Evolutionary conservation across 352 stramenopile genomes (phyloP).

Genomic region (Phytophthora pisi): DNA sequence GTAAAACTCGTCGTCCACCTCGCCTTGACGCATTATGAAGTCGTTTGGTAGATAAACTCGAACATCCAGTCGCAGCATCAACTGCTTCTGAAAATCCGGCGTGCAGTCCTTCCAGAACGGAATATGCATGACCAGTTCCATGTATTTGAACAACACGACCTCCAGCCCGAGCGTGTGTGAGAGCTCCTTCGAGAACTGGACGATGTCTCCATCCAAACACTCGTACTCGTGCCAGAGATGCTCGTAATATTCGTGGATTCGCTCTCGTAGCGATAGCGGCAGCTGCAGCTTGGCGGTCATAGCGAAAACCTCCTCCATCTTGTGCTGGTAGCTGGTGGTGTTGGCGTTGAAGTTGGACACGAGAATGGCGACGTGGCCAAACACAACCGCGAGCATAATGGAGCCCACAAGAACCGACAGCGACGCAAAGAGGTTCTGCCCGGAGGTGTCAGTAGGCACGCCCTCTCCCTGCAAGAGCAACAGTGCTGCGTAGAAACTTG

Average conservation of each 20-base stretch:
- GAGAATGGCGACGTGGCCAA: constrained; percentile 55
- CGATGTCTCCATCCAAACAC: constrained; percentile 51
- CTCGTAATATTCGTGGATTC: constrained; percentile 62
- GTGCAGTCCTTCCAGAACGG: constrained; percentile 50
- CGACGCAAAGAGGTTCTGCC: constrained; percentile 40
- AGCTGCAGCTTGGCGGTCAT: constrained; percentile 53
- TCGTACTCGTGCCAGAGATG: constrained; percentile 62
- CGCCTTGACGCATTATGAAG: constrained; percentile 57
- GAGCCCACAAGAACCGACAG: constrained; percentile 47
- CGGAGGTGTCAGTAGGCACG: constrained; percentile 15
- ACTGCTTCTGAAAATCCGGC: constrained; percentile 63
- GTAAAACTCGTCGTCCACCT: constrained; percentile 60
- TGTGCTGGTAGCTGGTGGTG: constrained; percentile 52
- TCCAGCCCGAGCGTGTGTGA: constrained; percentile 56
- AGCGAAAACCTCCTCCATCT: constrained; percentile 61
- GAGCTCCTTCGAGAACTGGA: constrained; percentile 46
- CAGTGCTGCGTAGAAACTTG: constrained; percentile 46
- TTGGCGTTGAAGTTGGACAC: constrained; percentile 60
- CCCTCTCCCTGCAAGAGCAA: constrained; percentile 55
- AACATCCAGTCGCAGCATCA: constrained; percentile 48
- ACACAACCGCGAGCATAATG: constrained; percentile 54
- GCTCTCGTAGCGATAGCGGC: constrained; percentile 44
- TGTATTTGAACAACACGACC: constrained; percentile 55
- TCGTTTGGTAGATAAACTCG: constrained; percentile 69
- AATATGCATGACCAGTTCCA: constrained; percentile 52